Conservation (phyloP, 306 rosid species). For the Fagus crenata region DNA sequence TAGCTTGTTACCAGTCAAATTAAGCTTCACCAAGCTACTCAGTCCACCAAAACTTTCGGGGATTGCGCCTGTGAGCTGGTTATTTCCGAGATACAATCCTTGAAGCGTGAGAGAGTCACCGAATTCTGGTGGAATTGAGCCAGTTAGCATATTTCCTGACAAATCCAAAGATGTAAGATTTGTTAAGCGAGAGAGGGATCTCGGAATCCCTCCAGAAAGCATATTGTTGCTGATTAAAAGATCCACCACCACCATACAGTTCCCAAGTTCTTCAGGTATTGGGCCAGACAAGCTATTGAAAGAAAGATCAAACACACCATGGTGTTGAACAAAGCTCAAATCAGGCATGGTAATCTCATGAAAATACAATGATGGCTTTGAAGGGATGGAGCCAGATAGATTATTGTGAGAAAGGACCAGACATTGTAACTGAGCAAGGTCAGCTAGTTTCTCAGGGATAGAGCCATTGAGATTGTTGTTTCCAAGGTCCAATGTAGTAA, state of each 20-base stretch:
- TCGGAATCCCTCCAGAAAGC: conserved; percentile 75
- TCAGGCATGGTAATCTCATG: conserved; percentile 72
- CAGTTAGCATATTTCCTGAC: conserved; percentile 73
- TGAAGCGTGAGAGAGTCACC: conserved; percentile 73
- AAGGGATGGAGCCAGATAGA: conserved; percentile 83
- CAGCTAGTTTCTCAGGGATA: conserved; percentile 64
- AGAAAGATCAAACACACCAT: conserved; percentile 85
- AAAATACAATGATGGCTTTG: conserved; percentile 61
- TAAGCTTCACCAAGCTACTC: conserved; percentile 80
- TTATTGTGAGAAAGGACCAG: conserved; percentile 87
- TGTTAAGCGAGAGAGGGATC: conserved; percentile 54
- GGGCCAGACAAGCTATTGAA: conserved; percentile 76
- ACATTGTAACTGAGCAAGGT: conserved; percentile 70
- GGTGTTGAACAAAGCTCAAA: conserved; percentile 87
- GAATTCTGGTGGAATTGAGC: conserved; percentile 75
- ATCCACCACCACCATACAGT: conserved; percentile 65
- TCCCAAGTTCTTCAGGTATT: conserved; percentile 79
- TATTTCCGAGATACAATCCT: conserved; percentile 77
- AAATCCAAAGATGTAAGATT: conserved; percentile 89
- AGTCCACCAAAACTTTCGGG: conserved; percentile 66
- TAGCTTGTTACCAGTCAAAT: conserved; percentile 75
- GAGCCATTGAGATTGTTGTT: conserved; percentile 64
- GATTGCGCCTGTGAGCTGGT: conserved; percentile 59
- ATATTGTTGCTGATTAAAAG: conserved; percentile 68
- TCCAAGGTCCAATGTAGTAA: conserved; percentile 87